Base-by-base conservation (phyloP, 805 yeast species). In the Nakazawaea sp. region DNA sequence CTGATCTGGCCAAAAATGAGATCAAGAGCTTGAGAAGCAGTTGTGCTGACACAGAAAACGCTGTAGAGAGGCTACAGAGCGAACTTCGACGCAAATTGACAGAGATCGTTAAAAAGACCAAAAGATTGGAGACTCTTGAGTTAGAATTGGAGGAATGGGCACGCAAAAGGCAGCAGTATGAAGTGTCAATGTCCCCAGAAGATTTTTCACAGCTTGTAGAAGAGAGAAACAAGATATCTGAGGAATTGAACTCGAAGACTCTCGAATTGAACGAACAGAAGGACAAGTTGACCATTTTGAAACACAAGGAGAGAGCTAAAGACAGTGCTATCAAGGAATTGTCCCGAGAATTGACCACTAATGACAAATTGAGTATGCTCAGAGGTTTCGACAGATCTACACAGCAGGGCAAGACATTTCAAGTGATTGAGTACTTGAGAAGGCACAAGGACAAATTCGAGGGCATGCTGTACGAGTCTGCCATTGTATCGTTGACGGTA, bases 391-490 rank as follows among this genome's bases (percentile, higher is more conserved):
- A 45, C 40, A 33, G 52, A 41, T 15, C 18, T 50, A 61, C 27
- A 43, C 53, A 17, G 55, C 52, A 18, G 64, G 62, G 18, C 46
- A 50, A 33, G 45, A 51, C 26, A 59, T 69, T 50, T 30, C 61
- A 56, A 13, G 70, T 75, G 7, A 63, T 78, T 2, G 40, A 51
- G 19, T 48, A 60, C 12, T 51, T 81, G 30, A 62, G 81, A 32
- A 45, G 59, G 11, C 46, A 61, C 16, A 51, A 56, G 18, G 48
- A 50, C 1, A 51, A 53, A 5, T 62, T 78, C 34, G 50, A 56
- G 32, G 58, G 58, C 1, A 53, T 57, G 10, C 73, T 83, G 37
- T 74, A 64, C 40, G 94, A 83, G 49, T 94, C 96, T 1, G 89
- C 97, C 0, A 56, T 80, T 7, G 61, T 87, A 19, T 66, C 82